Evolutionary conservation across 352 stramenopile species (phyloP).

Genomic region (Globisporangium nodosum): DNA sequence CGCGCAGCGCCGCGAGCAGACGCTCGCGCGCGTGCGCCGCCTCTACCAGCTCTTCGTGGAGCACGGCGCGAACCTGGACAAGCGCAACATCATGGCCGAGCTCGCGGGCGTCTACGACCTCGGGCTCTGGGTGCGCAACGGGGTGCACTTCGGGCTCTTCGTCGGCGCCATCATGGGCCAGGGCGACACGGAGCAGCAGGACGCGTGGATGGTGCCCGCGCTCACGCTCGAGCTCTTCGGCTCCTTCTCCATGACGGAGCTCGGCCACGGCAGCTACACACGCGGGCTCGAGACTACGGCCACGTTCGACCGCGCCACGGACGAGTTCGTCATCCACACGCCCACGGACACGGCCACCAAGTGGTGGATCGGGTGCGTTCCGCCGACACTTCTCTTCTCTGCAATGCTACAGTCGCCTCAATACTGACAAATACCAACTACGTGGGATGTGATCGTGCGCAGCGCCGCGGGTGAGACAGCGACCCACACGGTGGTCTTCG

Average conservation of each 20-base stretch:
- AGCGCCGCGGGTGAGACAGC: constrained; percentile 88
- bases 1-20: constrained; percentile 39
- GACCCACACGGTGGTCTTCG: constrained; percentile 95
- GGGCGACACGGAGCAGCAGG: constrained; percentile 72
- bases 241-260: constrained; percentile 88
- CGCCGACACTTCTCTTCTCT: neutral
- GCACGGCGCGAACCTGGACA: constrained; percentile 39
- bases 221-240: constrained; percentile 81
- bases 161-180: constrained; percentile 69
- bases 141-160: constrained; percentile 84
- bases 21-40: constrained; percentile 43
- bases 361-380: constrained; percentile 90
- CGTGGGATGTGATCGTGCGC: neutral
- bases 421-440: neutral
- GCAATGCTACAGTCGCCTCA: neutral
- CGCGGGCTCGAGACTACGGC: constrained; percentile 93
- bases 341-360: constrained; percentile 94
- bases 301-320: constrained; percentile 82
- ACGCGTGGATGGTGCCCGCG: constrained; percentile 68
- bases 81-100: constrained; percentile 60
- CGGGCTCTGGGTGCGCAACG: constrained; percentile 61
- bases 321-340: constrained; percentile 95
- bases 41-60: constrained; percentile 61
- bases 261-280: constrained; percentile 89
- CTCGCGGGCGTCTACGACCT: constrained; percentile 65